Evolutionary conservation across 2,329 filamentous ascomycete species (phyloP), one percentile per base, ranked within the genome.

Genomic region (Colletotrichum tofieldiae): DNA sequence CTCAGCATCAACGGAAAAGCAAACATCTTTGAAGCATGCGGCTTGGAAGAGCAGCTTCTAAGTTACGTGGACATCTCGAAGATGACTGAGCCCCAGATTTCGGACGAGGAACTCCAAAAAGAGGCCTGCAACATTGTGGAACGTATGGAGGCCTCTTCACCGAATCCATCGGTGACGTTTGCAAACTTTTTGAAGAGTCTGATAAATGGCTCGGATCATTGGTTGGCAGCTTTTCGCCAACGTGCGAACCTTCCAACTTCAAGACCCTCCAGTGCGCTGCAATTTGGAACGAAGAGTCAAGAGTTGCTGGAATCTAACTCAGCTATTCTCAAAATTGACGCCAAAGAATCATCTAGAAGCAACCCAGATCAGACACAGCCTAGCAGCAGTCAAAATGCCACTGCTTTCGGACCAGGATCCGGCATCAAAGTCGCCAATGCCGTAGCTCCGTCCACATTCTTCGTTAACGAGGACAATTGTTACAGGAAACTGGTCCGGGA

Each of bases 381-480:
- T 7, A 14, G 6, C 3, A 41, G 9, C n/a, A 23, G 23, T 9
- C 26, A 20, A 5, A 26, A 35, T 23, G 20, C 62, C 8, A 26
- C 29, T 9, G 49, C 32, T 4, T 26, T 7, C 26, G 39, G 16
- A 23, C 23, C 49, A 16, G 35, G 49, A 14, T 49, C 47, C 3
- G 20, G 12, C 3, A 20, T 5, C 11, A 54, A 64, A 18, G 61
- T 11, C 8, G 39, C 9, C 4, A 3, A 37, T 9, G 39, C 37
- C 12, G 23, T 55, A 2, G 45, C 58, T 9, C 56, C 65, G 12
- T 62, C 60, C 32, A 47, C 69, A 2, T 72, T 69, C 20, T 72
- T 72, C 18, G 67, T 77, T 1, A 78, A 78, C 35, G 77, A 78
- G 4, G 74, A 76, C 1, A 74, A 81, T 3, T 78, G 78, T 23